Evolutionary conservation across 1,284 basidiomycete species (phyloP), one percentile per base, ranked within the genome.

Genomic region (Rhodofomes roseus): DNA sequence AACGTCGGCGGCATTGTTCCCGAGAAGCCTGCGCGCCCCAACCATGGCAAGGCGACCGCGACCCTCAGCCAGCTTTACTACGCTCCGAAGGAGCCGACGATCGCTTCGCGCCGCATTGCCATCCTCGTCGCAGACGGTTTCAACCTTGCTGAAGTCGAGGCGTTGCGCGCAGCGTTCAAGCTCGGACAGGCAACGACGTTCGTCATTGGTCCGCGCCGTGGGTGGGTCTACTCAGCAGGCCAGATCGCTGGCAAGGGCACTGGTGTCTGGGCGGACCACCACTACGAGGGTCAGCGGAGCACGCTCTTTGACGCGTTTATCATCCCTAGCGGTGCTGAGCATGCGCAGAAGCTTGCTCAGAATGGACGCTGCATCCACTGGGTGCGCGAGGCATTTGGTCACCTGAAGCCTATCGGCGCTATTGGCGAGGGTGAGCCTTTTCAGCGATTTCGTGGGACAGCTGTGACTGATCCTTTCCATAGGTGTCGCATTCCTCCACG

Each of bases 281-380:
- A 88, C 61, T 87, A 82, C 60, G 88, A 93, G 68, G 86, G 87
- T 9, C 87, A 87, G 69, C 80, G 91, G 50, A 90, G 89, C 48
- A 93, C 91, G 0, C 69, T 89, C 71, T 95, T 92, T 66, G 92
- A 94, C 71, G 89, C 89, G 0, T 63, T 93, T 61, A 81, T 90
- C 66, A 84, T 94, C 65, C 83, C 88, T 16, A 85, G 86, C 22
- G 90, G 90, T 0, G 72, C 72, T 11, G 76, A 81, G 51, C 82
- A 85, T 63, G 79, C 76, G 12, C 79, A 83, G 65, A 70, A 77
- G 36, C 77, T 92, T 27, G 73, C 73, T 16, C 72, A 72, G 40
- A 83, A 79, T 58, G 89, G 87, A 4, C 78, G 88, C 6, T 79
- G 74, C 12, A 71, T 89, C 6, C 88, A 93, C 68, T 92, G 87